Conservation (phyloP, 805 yeast genomes). For the Candida arabinofermentans region DNA sequence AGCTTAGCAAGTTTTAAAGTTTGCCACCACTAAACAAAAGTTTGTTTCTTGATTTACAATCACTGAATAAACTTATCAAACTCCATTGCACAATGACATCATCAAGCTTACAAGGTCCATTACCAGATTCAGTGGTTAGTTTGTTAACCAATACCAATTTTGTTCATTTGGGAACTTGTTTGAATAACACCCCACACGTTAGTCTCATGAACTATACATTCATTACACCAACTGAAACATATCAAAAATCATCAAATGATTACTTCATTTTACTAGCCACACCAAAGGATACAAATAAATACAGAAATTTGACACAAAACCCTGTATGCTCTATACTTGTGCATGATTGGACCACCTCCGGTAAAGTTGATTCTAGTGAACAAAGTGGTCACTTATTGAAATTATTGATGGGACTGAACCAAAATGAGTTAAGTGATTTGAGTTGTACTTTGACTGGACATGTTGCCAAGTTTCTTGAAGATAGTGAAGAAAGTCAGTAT, state of each 20-base stretch:
- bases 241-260: constrained; percentile 16
- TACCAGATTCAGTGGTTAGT: constrained; percentile 34
- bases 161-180: constrained; percentile 82
- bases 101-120: constrained; percentile 16
- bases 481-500: constrained; percentile 44
- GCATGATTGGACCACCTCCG: constrained; percentile 79
- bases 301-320: constrained; percentile 60
- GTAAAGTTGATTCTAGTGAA: constrained; percentile 7
- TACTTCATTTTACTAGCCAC: constrained; percentile 68
- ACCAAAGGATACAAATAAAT: constrained; percentile 68
- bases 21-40: too few relatives aligned
- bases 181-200: constrained; percentile 70
- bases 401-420: constrained; percentile 72
- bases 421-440: constrained; percentile 70
- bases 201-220: constrained; percentile 88
- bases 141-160: constrained; percentile 60
- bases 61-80: neutral
- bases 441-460: constrained; percentile 78
- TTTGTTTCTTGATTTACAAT: neutral
- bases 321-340: constrained; percentile 78
- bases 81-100: constrained; percentile 3
- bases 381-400: constrained; percentile 39
- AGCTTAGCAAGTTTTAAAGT: too few relatives aligned
- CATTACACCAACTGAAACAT: constrained; percentile 39
- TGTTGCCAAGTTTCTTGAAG: constrained; percentile 49